Base-by-base conservation (phyloP, 1,139 yeast genomes). In the Blastobotrys indianensis region DNA sequence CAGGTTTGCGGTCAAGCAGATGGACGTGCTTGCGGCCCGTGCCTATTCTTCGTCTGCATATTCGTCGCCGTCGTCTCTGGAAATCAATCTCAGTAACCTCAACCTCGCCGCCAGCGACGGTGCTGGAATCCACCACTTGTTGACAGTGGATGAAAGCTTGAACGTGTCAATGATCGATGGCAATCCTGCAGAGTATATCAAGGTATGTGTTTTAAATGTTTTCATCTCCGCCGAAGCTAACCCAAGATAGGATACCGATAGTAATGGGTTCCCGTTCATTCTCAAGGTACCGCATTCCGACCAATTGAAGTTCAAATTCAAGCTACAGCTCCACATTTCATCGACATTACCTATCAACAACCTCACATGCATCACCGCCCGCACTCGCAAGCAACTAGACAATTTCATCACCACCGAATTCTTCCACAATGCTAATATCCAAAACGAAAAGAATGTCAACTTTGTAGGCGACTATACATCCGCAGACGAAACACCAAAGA, bases 361-460 rank as follows among this genome's bases (percentile, higher is more conserved):
- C 44, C 55, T 67, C 41, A 67, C 72, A 9, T 63, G 66, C 49
- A 60, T 68, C 32, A 58, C 61, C 8, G 65, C 68, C 8, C 50
- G 59, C 7, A 53, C 60, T 13, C 50, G 49, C 25, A 50, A 55
- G 9, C 58, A 61, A 32, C 56, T 68, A 28, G 68, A 67, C 42
- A 52, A 58, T 10, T 58, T 67, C 44, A 55, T 68, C 39, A 61
- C 63, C 28, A 62, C 63, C 35, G 72, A 68, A 52, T 59, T 68
- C 41, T 61, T 65, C 44, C 65, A 63, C 49, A 68, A 68, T 54
- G 70, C 72, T n/a, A 68, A 68, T 40, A 57, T 68, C 32, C 71
- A 67, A 48, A 64, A 66, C 34, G 65, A 65, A 45, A 62, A 65
- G 32, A 67, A 68, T 45, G 71, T 67, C 4, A 58, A 55, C n/a